Base-by-base conservation (phyloP, 2,329 filamentous ascomycete genomes). In the Colletotrichum melonis region DNA sequence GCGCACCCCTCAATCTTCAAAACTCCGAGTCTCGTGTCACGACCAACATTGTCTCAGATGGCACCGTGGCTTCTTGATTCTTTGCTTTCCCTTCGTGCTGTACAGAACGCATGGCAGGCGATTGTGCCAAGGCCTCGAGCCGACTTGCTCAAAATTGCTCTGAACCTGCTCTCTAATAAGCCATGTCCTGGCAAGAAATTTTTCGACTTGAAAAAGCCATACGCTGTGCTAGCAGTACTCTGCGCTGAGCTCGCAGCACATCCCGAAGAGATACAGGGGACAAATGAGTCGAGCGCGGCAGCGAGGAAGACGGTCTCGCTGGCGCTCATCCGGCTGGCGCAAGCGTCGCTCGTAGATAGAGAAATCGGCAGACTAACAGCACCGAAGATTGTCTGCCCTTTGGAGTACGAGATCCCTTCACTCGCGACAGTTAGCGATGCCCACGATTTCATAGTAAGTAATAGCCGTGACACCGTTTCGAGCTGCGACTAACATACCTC, bases 21-120 rank as follows among this genome's bases (percentile, higher is more conserved):
- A n/a, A 79, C 81, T 22, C 66, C 79, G 5, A 78, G 77, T 2
- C 83, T 81, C 55, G 78, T 78, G 11, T 80, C 77, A 35, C 76
- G 78, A 12, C 78, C 80, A 19, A 80, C 79, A 69, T 84, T 84
- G 63, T 80, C 79, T 22, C 86, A 86, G 73, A 82, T 82, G 70
- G 78, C 83, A 0, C 82, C 85, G 14, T 89, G 87, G 88, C 78
- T 90, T 14, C 79, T 89, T 71, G 88, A 90, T 76, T 82, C 83
- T 7, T 80, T 86, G 74, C 81, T 86, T 46, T 82, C 84, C 55
- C 78, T 89, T 35, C 82, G 84, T 63, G 77, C 81, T 24, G 78
- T 82, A 12, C 84, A 86, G 70, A 82, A 80, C 35, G 79, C 80
- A 74, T 84, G 85, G 81, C 80, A 81, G 49, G 66, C 78, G 52